Percentiles rank a stretch among this genome's conserved stretches.
Evolutionary conservation across 768 basidiomycete genomes (phyloP).

Genomic region (Pleurotus pulmonarius): DNA sequence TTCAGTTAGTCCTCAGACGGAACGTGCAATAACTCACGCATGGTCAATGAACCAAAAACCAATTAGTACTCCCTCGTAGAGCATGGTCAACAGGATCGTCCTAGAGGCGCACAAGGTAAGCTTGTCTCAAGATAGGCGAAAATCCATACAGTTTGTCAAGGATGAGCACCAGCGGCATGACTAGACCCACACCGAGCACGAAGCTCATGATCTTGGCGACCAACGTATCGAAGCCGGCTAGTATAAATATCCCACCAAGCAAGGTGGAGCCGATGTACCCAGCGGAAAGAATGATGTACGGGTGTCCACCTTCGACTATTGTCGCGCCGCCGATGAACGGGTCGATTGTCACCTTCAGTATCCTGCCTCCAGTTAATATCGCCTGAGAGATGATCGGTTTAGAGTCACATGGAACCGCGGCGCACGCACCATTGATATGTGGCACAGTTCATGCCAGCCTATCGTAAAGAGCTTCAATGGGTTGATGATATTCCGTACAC

Average conservation of each 20-base stretch:
- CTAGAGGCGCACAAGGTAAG: conserved; percentile 32
- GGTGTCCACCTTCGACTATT: conserved; percentile 73
- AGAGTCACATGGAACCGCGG: neutral
- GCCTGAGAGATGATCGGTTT: conserved; percentile 39
- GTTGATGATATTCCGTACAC: conserved; percentile 72
- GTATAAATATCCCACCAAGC: conserved; percentile 77
- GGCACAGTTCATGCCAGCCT: conserved; percentile 86
- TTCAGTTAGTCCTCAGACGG: neutral
- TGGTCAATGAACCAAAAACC: conserved; percentile 97
- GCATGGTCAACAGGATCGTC: conserved; percentile 77
- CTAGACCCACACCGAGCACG: conserved; percentile 79
- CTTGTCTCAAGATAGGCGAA: no score
- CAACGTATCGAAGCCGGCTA: conserved; percentile 85
- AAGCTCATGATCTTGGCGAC: conserved; percentile 93
- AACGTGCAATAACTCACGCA: conserved; percentile 49
- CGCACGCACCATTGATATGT: conserved; percentile 63
- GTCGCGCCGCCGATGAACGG: conserved; percentile 77
- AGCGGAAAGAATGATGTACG: conserved; percentile 66
- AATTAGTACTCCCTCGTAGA: conserved; percentile 83
- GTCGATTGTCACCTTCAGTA: conserved; percentile 80
- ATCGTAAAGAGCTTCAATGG: conserved; percentile 87
- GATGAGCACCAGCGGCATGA: conserved; percentile 83
- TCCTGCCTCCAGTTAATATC: conserved; percentile 73
- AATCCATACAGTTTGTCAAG: conserved; percentile 79
- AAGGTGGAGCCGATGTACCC: conserved; percentile 84